Base-by-base conservation (phyloP, 352 stramenopile species). In the Phytophthora nicotianae region DNA sequence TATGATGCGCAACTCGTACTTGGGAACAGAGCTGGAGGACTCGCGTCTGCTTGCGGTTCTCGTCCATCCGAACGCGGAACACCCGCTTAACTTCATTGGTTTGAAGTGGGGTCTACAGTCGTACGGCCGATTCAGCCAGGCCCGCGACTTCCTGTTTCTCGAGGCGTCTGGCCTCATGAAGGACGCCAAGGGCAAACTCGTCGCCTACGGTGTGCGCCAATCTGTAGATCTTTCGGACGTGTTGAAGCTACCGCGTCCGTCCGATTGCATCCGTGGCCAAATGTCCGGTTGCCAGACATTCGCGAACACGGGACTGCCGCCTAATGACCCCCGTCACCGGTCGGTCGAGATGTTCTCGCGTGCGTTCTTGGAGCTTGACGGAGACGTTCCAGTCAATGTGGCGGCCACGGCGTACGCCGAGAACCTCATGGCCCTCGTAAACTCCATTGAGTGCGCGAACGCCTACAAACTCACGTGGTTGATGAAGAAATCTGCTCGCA, bases 111-210 rank as follows among this genome's bases (percentile, higher is more conserved):
- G 65, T 3, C 51, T 57, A 4, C 69, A 75, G 24, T 58, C 62
- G 5, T 74, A 81, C 38, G 72, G 72, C 16, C 62, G 67, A 26
- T 81, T 86, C 38, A 67, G 61, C 20, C 61, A 75, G 14, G 33
- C 64, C 2, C 77, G 77, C 0, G 77, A 86, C 65, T 83, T 75
- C 41, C 52, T 86, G 41, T 82, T 77, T 41, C 27, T 86, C 14
- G 77, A 86, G 56, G 64, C 69, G 1, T 76, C 62, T 21, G 77
- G 77, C 27, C 51, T 83, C 23, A 66, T 52, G 19, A 66, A 61
- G 26, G 70, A 83, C 47, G 10, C 68, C 5, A 24, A 61, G 7
- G 76, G 74, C 11, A 27, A 78, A 5, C 27, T 41, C 1, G 60
- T 83, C 16, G 52, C 47, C 38, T 86, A 83, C 63, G 62, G 60